Percentiles rank a stretch among this genome's conserved stretches.
These are phyloP conservation scores for Cucumis sativus DNA, from an alignment of 306 rosid species.

Conservation along the genomic window DNA sequence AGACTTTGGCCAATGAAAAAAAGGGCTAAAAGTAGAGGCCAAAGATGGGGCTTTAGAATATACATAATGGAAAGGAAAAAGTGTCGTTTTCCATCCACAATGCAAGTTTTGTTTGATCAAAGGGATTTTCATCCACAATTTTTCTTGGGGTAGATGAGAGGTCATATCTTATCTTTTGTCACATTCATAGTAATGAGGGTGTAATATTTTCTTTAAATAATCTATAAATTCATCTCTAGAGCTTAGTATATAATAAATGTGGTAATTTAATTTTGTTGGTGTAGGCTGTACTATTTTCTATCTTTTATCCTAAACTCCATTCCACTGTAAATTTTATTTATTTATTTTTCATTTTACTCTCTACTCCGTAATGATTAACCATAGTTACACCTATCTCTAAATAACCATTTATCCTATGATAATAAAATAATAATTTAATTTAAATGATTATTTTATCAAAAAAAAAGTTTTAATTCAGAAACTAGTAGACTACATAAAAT, in stretches of 20 bases:
- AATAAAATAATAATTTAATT: too few relatives aligned
- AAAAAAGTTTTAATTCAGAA: too few relatives aligned
- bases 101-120: neutral
- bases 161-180: constrained; percentile 4
- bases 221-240: neutral
- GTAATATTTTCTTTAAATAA: neutral
- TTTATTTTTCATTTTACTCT: too few relatives aligned
- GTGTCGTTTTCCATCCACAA: neutral
- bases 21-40: neutral
- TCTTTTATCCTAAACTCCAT: neutral
- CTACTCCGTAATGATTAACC: too few relatives aligned
- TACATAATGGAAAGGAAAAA: neutral
- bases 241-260: neutral
- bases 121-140: neutral
- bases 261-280: neutral
- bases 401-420: too few relatives aligned
- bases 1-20: neutral
- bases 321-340: neutral
- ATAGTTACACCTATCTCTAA: too few relatives aligned
- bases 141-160: neutral
- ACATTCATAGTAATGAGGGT: neutral
- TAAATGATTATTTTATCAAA: neutral
- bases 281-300: neutral
- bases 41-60: neutral
- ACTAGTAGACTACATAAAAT: too few relatives aligned